Percentiles rank a stretch among this genome's conserved stretches.
Evolutionary conservation across 371 early-diverging fungal species (phyloP).

Genomic region (Rhizomucor miehei): DNA sequence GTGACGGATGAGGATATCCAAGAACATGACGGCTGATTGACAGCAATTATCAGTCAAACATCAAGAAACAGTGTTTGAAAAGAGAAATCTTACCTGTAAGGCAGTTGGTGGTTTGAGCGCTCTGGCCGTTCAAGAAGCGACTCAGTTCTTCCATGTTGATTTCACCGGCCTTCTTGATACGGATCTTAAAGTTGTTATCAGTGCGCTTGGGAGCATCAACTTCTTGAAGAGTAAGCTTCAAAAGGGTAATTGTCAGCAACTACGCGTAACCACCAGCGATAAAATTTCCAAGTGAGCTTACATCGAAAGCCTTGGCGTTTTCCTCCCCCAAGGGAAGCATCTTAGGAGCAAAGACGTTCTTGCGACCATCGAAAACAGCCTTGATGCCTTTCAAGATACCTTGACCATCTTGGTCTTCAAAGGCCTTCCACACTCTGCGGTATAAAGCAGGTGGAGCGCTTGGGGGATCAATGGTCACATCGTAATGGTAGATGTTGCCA

Average conservation of each 20-base stretch:
- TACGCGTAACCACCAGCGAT: neutral
- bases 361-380: constrained; percentile 53
- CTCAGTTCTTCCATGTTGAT: constrained; percentile 55
- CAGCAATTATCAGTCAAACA: neutral
- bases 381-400: constrained; percentile 26
- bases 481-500: constrained; percentile 41
- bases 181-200: constrained; percentile 39
- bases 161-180: constrained; percentile 55
- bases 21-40: constrained; percentile 66
- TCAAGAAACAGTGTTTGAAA: neutral
- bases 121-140: constrained; percentile 45
- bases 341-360: constrained; percentile 44
- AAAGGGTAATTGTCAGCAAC: neutral
- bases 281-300: constrained; percentile 14
- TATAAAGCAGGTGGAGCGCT: constrained; percentile 44
- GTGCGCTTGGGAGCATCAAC: constrained; percentile 19
- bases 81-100: constrained; percentile 31
- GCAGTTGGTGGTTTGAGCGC: constrained; percentile 33
- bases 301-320: constrained; percentile 36
- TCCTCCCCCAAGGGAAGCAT: constrained; percentile 32
- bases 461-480: constrained; percentile 29
- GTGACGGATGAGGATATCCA: constrained; percentile 81
- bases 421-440: constrained; percentile 45
- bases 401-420: constrained; percentile 31
- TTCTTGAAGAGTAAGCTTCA: constrained; percentile 43